Percentiles rank a stretch among this genome's conserved stretches.
These are phyloP conservation scores for Lagenidium sp. DNA, from an alignment of 352 stramenopile species.

Conservation along the genomic window DNA sequence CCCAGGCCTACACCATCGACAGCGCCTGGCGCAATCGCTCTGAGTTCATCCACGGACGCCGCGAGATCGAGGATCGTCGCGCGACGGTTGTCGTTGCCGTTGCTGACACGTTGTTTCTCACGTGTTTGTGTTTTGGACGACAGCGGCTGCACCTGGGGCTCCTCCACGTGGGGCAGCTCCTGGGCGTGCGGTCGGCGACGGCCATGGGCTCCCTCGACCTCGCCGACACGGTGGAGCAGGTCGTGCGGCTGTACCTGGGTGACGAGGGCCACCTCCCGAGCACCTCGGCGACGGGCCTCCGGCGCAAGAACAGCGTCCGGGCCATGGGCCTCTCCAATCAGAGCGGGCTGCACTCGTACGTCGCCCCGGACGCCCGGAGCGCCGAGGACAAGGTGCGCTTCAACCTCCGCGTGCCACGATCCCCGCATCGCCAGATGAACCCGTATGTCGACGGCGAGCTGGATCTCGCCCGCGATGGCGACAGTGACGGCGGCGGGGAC, in stretches of 20 bases:
- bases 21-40: constrained; percentile 82
- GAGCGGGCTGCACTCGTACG: constrained; percentile 20
- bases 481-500: not conserved
- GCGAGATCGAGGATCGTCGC: constrained; percentile 71
- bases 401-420: constrained; percentile 62
- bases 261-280: constrained; percentile 62
- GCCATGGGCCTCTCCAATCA: constrained; percentile 25
- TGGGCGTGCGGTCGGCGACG: constrained; percentile 33
- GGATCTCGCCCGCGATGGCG: too few species aligned
- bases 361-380: constrained; percentile 28
- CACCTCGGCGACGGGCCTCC: constrained; percentile 30
- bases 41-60: constrained; percentile 65
- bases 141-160: constrained; percentile 70
- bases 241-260: constrained; percentile 62
- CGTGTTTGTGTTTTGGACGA: too few species aligned
- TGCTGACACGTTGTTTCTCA: not conserved
- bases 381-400: constrained; percentile 57
- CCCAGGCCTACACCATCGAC: constrained; percentile 76
- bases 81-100: too few species aligned
- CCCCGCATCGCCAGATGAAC: constrained; percentile 43
- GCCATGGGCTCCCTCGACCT: constrained; percentile 55
- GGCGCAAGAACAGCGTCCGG: constrained; percentile 69
- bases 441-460: constrained; percentile 36
- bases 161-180: constrained; percentile 65
- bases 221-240: constrained; percentile 64